Conservation (phyloP, 2,329 filamentous ascomycete species). For the Aspergillus vadensis region DNA sequence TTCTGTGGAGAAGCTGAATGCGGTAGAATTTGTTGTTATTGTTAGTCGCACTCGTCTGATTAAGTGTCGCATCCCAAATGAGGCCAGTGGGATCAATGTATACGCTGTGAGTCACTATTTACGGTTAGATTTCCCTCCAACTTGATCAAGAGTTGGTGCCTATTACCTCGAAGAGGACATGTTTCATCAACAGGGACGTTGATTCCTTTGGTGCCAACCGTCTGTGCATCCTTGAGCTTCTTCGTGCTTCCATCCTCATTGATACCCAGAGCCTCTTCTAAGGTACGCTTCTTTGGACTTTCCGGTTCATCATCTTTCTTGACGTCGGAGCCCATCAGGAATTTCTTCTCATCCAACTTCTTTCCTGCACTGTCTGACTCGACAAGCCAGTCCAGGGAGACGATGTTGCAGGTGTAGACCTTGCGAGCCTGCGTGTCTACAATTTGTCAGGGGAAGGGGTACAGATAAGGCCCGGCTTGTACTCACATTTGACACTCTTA, state of each 20-base stretch:
- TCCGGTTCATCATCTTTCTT: slow-evolving; percentile 27
- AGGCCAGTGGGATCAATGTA: slow-evolving; percentile 66
- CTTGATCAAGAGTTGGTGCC: neutral
- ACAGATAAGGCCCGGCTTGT: slow-evolving; percentile 34
- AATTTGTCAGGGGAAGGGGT: slow-evolving; percentile 38
- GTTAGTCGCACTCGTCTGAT: slow-evolving; percentile 69
- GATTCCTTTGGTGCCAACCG: slow-evolving; percentile 45
- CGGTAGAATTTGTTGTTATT: slow-evolving; percentile 88
- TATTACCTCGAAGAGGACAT: slow-evolving; percentile 15
- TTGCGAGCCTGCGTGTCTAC: slow-evolving; percentile 49
- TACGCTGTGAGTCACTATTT: slow-evolving; percentile 46
- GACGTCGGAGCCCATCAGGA: slow-evolving; percentile 31
- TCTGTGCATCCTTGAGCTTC: slow-evolving; percentile 50
- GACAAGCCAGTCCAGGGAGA: slow-evolving; percentile 63
- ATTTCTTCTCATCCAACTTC: slow-evolving; percentile 44
- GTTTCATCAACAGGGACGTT: slow-evolving; percentile 52
- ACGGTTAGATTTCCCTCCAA: neutral
- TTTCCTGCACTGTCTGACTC: slow-evolving; percentile 53
- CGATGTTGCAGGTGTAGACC: slow-evolving; percentile 54
- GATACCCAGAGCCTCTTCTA: slow-evolving; percentile 21
- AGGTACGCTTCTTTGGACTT: slow-evolving; percentile 34
- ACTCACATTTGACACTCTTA: slow-evolving; percentile 38
- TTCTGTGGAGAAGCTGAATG: slow-evolving; percentile 60
- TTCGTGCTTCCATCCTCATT: slow-evolving; percentile 31
- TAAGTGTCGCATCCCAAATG: slow-evolving; percentile 78